These are phyloP conservation scores for Umbellularia californica DNA, from an alignment of 164 flowering plant species.

Conservation along the genomic window DNA sequence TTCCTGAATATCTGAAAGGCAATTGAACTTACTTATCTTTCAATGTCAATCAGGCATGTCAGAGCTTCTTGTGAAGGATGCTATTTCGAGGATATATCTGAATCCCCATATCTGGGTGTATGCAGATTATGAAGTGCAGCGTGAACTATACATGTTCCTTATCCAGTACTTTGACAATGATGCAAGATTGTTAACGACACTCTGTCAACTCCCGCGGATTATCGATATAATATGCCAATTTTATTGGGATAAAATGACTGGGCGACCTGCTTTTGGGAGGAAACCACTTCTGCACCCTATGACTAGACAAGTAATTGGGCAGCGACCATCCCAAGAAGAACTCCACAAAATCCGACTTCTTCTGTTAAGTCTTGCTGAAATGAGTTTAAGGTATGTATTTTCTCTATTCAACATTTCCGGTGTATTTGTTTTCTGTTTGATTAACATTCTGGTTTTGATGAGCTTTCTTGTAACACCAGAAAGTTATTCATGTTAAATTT, in stretches of 20 bases:
- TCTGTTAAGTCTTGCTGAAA: slow-evolving; percentile 92
- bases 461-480: background rate
- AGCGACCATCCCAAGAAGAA: slow-evolving; percentile 78
- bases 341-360: slow-evolving; percentile 91
- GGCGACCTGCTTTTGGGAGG: slow-evolving; percentile 46
- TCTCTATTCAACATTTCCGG: background rate
- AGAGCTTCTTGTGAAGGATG: slow-evolving; percentile 76
- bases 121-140: slow-evolving; percentile 76
- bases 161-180: slow-evolving; percentile 90
- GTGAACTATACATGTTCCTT: slow-evolving; percentile 90
- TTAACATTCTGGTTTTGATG: too few species aligned
- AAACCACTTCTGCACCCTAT: slow-evolving; percentile 58
- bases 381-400: slow-evolving; percentile 80
- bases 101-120: slow-evolving; percentile 87
- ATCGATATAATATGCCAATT: slow-evolving; percentile 72
- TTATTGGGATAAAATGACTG: slow-evolving; percentile 67
- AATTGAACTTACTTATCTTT: slow-evolving; percentile 1
- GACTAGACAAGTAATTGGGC: slow-evolving; percentile 52
- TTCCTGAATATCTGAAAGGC: background rate
- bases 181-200: slow-evolving; percentile 59
- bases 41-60: slow-evolving; percentile 49
- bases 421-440: too few species aligned
- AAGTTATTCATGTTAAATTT: slow-evolving; percentile 4
- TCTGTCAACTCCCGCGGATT: slow-evolving; percentile 76
- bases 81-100: slow-evolving; percentile 72